A percentile compares a stretch with the other conserved stretches of the same genome.
These are phyloP conservation scores for Leccinum subrobustum DNA, from an alignment of 1,284 basidiomycete species.

Conservation along the genomic window DNA sequence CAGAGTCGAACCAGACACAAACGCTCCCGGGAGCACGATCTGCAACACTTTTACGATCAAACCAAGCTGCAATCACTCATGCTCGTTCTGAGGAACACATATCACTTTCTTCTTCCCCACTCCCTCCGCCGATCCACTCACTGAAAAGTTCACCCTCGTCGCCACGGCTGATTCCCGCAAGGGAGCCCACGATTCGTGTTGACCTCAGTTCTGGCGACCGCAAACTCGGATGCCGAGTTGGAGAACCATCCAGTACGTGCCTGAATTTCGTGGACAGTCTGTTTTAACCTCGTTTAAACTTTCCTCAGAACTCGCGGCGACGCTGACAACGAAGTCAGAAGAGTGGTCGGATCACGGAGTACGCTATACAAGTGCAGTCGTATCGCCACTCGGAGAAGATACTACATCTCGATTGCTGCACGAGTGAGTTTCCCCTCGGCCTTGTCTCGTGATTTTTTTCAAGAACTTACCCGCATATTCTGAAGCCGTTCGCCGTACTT, in stretches of 20 bases:
- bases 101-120: not conserved
- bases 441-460: not conserved
- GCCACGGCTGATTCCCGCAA: not conserved
- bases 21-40: constrained; percentile 8
- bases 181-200: constrained; percentile 3
- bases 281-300: not conserved
- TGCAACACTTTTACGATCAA: not conserved
- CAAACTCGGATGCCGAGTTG: constrained; percentile 14
- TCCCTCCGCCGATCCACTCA: constrained; percentile 7
- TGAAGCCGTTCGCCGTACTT: constrained; percentile 15
- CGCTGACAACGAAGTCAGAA: constrained; percentile 9
- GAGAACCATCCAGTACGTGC: constrained; percentile 11
- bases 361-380: constrained; percentile 16
- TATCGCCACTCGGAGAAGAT: constrained; percentile 8
- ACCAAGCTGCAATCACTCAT: not conserved
- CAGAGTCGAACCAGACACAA: not conserved
- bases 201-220: constrained; percentile 10
- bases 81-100: not conserved
- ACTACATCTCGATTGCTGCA: constrained; percentile 4
- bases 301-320: not conserved
- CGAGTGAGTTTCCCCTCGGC: constrained; percentile 8
- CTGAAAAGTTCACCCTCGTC: not conserved
- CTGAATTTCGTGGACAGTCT: not conserved
- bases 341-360: constrained; percentile 22
- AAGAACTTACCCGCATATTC: not conserved